phyloP scores from a whole-genome alignment of 306 rosid genomes.

The Cucurbita maxima region DNA sequence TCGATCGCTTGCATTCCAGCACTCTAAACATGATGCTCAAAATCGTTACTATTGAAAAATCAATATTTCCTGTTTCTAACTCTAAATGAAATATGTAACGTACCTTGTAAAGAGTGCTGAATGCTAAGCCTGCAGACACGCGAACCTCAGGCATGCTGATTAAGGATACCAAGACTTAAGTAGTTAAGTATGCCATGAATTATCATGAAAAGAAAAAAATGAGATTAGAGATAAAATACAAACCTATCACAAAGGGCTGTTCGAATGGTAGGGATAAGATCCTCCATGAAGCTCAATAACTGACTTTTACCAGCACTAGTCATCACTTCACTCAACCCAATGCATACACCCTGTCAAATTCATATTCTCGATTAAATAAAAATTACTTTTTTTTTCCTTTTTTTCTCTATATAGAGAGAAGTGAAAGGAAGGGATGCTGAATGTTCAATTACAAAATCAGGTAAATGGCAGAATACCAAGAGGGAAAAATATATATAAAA shows the following conservation, averaged over 20 bases:
- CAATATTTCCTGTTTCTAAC: neutral
- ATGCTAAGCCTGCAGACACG: slow-evolving; percentile 88
- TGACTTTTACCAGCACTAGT: slow-evolving; percentile 84
- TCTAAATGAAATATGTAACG: neutral
- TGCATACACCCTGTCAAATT: slow-evolving; percentile 74
- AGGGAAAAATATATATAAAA: neutral
- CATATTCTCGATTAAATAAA: neutral
- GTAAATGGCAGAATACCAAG: neutral
- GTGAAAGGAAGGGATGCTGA: neutral
- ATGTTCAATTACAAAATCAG: neutral
- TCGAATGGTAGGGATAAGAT: slow-evolving; percentile 84
- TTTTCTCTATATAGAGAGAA: neutral
- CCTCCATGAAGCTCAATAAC: slow-evolving; percentile 86
- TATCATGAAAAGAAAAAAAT: neutral
- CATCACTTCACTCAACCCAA: slow-evolving; percentile 98
- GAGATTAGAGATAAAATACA: slow-evolving; percentile 4
- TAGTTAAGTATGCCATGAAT: neutral
- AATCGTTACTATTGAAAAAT: neutral
- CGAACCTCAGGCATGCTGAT: slow-evolving; percentile 77
- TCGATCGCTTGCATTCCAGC: slow-evolving; percentile 99
- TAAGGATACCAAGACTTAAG: slow-evolving; percentile 2
- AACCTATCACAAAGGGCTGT: slow-evolving; percentile 94
- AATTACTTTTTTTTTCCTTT: neutral
- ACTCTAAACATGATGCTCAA: slow-evolving; percentile 34
- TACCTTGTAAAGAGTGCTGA: slow-evolving; percentile 95